Base-by-base conservation (phyloP, 345 rosid species). In the Xanthoceras sorbifolium region DNA sequence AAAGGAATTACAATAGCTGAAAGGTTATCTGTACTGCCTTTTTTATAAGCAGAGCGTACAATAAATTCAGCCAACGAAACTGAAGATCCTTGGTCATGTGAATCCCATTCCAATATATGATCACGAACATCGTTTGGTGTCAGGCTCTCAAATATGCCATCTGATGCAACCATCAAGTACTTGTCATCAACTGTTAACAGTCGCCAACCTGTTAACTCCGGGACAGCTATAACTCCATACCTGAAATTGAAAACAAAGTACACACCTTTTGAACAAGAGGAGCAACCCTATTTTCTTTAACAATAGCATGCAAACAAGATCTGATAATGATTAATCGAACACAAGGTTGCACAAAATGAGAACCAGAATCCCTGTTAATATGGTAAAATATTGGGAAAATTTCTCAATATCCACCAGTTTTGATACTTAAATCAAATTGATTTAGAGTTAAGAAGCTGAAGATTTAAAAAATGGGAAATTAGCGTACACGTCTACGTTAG, bases 121-220 rank as follows among this genome's bases (percentile, higher is more conserved):
- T 66, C 77, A 78, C 48, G 12, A 46, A 77, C 36, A 29, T 77
- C 81, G 15, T 73, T 25, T 15, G 44, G 25, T 20, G 73, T 57
- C 79, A 76, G 67, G 40, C 80, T 79, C 60, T 84, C 86, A 72
- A 84, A 80, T n/a, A 80, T 75, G 6, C 86, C 82, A 48, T 84
- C 84, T 9, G 84, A 80, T 42, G 84, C 74, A 72, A 84, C 77
- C 76, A 78, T 75, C 78, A 80, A 67, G 55, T 75, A 75, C 46
- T 59, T 40, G 40, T 84, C 82, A 46, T 68, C 69, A 1, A 52
- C 26, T 34, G 64, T 68, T 44, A 80, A 7, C 14, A 17, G 60
- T 14, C n/a, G 75, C 84, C 86, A 80, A 38, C 73, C 79, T 11
- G 76, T 78, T 23, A 71, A 15, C 63, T 80, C 82, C 0, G 82